These are phyloP conservation scores for Hyaloscypha finlandica DNA, from an alignment of 495 filamentous ascomycete genomes.

Conservation along the genomic window DNA sequence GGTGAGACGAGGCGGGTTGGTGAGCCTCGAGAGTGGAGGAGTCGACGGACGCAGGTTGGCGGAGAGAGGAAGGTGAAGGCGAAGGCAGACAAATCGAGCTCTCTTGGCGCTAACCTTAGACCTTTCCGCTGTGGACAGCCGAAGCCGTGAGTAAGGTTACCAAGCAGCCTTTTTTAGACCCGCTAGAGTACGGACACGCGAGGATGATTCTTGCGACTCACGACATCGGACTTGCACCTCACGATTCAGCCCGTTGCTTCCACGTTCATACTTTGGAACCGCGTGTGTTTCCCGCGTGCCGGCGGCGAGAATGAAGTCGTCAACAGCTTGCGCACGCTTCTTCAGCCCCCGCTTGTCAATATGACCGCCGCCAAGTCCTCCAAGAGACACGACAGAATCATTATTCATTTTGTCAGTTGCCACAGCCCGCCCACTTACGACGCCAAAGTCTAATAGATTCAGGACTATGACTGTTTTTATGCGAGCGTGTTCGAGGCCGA, in stretches of 20 bases:
- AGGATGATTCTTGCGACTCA: neutral
- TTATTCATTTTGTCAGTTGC: slow-evolving; percentile 75
- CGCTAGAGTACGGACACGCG: neutral
- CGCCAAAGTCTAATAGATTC: slow-evolving; percentile 24
- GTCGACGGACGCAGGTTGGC: no score
- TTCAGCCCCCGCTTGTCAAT: neutral
- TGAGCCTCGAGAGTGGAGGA: no score
- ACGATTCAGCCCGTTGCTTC: neutral
- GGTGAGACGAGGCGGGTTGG: neutral
- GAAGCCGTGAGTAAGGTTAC: no score
- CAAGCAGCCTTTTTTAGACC: neutral
- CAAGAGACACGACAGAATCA: slow-evolving; percentile 64
- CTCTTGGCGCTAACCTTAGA: neutral
- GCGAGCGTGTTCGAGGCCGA: slow-evolving; percentile 84
- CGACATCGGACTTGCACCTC: neutral
- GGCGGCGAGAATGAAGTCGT: slow-evolving; percentile 17
- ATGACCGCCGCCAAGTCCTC: slow-evolving; percentile 14
- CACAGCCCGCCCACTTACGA: neutral
- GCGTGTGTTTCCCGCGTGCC: neutral
- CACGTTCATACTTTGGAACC: neutral
- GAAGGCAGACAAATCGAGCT: neutral
- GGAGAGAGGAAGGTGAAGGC: no score
- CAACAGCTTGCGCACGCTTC: slow-evolving; percentile 15
- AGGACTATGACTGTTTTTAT: slow-evolving; percentile 96
- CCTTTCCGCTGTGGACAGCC: no score